phyloP scores from a whole-genome alignment of 805 yeast genomes.

The Cyberlindnera euphorbiae region DNA sequence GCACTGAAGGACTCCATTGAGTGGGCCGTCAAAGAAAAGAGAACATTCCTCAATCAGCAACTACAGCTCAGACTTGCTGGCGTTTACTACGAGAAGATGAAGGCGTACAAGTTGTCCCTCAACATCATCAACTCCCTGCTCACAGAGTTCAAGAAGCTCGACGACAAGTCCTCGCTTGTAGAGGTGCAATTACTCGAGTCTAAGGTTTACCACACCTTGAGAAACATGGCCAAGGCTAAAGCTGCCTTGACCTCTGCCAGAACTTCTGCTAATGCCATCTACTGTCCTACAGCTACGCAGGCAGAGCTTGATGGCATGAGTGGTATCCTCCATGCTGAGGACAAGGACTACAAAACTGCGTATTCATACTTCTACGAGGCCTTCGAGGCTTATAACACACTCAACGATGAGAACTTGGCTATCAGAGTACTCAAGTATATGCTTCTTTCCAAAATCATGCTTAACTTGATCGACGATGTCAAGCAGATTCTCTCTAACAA shows the following conservation, averaged over 20 bases:
- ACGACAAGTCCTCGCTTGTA: constrained; percentile 90
- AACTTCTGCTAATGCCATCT: constrained; percentile 95
- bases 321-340: constrained; percentile 94
- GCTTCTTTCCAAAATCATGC: constrained; percentile 90
- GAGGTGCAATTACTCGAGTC: constrained; percentile 93
- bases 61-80: constrained; percentile 80
- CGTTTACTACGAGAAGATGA: constrained; percentile 60
- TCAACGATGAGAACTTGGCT: constrained; percentile 57
- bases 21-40: constrained; percentile 81
- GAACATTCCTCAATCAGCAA: constrained; percentile 85
- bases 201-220: constrained; percentile 82
- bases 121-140: constrained; percentile 66
- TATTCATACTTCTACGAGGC: constrained; percentile 93
- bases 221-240: constrained; percentile 85
- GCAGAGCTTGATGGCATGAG: constrained; percentile 94
- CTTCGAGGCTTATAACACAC: constrained; percentile 75
- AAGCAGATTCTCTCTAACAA: constrained; percentile 74
- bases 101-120: constrained; percentile 62
- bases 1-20: constrained; percentile 76
- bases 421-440: constrained; percentile 84
- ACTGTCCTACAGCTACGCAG: constrained; percentile 89
- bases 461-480: constrained; percentile 80
- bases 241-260: constrained; percentile 94
- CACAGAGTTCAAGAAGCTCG: constrained; percentile 85
- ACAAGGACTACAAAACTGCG: constrained; percentile 93